Percentiles rank a stretch among this genome's conserved stretches.
Conservation (phyloP, 768 basidiomycete genomes). For the Panaeolus cyanescens region DNA sequence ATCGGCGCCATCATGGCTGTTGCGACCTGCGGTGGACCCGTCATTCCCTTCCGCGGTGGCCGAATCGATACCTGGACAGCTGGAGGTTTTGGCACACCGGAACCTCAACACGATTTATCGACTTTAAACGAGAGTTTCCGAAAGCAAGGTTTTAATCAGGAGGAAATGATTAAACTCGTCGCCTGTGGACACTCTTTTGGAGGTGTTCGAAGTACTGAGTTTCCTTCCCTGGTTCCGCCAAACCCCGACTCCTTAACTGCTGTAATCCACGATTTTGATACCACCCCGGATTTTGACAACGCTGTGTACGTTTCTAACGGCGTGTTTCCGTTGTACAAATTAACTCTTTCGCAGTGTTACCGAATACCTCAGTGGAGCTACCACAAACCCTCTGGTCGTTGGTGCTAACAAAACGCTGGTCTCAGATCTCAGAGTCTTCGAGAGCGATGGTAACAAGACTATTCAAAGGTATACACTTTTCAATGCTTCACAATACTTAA, state of each 20-base stretch:
- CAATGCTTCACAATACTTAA: neutral
- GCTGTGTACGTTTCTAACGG: slow-evolving; percentile 34
- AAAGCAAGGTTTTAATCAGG: slow-evolving; percentile 41
- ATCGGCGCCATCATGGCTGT: slow-evolving; percentile 38
- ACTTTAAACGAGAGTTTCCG: slow-evolving; percentile 41
- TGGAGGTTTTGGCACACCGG: slow-evolving; percentile 42
- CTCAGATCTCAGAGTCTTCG: slow-evolving; percentile 37
- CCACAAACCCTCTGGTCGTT: slow-evolving; percentile 35
- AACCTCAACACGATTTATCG: slow-evolving; percentile 41
- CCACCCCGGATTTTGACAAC: slow-evolving; percentile 43
- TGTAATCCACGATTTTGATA: slow-evolving; percentile 39
- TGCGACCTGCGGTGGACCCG: slow-evolving; percentile 47
- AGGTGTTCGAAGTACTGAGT: slow-evolving; percentile 46
- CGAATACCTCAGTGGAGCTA: slow-evolving; percentile 36
- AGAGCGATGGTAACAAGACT: slow-evolving; percentile 35
- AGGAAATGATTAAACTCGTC: slow-evolving; percentile 53
- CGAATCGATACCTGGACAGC: slow-evolving; percentile 40
- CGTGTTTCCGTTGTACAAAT: neutral
- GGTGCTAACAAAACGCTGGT: slow-evolving; percentile 33
- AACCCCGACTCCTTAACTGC: slow-evolving; percentile 26
- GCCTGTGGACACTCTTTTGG: slow-evolving; percentile 56
- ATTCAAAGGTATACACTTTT: slow-evolving; percentile 23
- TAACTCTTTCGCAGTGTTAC: slow-evolving; percentile 25
- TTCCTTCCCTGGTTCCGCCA: slow-evolving; percentile 43
- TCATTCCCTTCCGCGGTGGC: slow-evolving; percentile 42